Conservation (phyloP, 768 basidiomycete genomes). For the Collybiopsis confluens region DNA sequence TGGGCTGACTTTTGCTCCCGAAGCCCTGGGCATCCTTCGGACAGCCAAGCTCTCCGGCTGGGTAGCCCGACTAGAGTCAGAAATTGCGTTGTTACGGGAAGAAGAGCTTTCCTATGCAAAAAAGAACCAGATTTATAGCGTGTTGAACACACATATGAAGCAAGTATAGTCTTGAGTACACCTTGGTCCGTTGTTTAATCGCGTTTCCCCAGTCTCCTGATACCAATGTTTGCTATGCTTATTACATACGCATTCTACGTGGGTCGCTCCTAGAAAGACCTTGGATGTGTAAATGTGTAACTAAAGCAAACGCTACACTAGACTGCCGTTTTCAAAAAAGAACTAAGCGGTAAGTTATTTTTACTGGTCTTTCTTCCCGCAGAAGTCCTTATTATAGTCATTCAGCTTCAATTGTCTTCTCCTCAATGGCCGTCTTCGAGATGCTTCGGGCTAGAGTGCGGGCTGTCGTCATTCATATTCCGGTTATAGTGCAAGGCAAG, state of each 20-base stretch:
- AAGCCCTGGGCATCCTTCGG: conserved; percentile 31
- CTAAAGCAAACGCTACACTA: no score
- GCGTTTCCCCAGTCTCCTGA: conserved; percentile 28
- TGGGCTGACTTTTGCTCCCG: conserved; percentile 27
- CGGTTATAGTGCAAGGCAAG: conserved; percentile 21
- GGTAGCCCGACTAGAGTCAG: conserved; percentile 38
- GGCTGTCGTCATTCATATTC: conserved; percentile 23
- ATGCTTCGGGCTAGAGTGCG: conserved; percentile 35
- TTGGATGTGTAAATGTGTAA: not conserved
- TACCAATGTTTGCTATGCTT: conserved; percentile 49
- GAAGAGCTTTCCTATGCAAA: conserved; percentile 39
- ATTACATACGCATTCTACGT: conserved; percentile 42
- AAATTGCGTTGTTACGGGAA: conserved; percentile 40
- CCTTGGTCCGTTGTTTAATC: not conserved
- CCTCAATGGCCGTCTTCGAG: conserved; percentile 41
- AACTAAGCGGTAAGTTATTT: conserved; percentile 12
- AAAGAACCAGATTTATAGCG: conserved; percentile 34
- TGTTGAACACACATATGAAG: conserved; percentile 36
- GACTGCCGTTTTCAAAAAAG: conserved; percentile 11
- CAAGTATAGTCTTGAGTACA: conserved; percentile 16
- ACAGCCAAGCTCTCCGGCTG: conserved; percentile 55
- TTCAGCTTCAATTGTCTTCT: conserved; percentile 22
- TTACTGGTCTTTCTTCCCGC: not conserved
- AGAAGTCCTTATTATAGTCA: not conserved
- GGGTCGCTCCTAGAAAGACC: conserved; percentile 9